Evolutionary conservation across 1,284 basidiomycete genomes (phyloP).

Genomic region (Sporisorium exsertum): DNA sequence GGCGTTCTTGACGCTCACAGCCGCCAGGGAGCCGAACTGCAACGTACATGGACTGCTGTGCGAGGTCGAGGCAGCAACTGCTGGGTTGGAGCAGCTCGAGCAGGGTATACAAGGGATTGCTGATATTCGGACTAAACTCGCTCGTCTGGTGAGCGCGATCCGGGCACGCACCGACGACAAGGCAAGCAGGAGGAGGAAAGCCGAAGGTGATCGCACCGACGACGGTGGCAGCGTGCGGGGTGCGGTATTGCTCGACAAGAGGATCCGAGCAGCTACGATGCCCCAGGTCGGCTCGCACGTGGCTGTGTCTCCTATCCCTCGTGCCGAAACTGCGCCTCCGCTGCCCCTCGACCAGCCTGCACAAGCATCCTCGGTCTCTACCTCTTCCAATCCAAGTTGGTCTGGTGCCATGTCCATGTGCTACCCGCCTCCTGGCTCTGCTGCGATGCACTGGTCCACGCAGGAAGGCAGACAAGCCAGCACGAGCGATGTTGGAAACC

Average conservation of each 20-base stretch:
- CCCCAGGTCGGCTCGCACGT: conserved; percentile 1
- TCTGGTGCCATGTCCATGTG: not conserved
- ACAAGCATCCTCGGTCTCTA: not conserved
- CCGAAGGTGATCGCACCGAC: not conserved
- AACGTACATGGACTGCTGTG: not conserved
- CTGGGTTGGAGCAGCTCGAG: conserved; percentile 7
- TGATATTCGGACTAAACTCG: not conserved
- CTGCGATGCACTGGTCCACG: not conserved
- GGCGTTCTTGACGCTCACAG: conserved; percentile 8
- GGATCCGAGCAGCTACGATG: conserved; percentile 17
- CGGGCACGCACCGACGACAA: not conserved
- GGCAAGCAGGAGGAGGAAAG: not conserved
- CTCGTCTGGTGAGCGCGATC: not conserved
- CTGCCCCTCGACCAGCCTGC: not conserved
- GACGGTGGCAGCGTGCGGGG: not conserved
- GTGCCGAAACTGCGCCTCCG: conserved; percentile 18
- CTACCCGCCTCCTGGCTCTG: not conserved
- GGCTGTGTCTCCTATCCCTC: not conserved
- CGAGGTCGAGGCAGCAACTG: conserved; percentile 5
- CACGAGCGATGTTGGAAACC: not conserved
- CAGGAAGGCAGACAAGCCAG: not conserved
- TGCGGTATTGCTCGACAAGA: not conserved
- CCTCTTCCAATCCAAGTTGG: not conserved
- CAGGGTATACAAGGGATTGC: not conserved
- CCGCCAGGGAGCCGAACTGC: not conserved